These are phyloP conservation scores for Mycena latifolia DNA, from an alignment of 768 basidiomycete species.

Conservation along the genomic window DNA sequence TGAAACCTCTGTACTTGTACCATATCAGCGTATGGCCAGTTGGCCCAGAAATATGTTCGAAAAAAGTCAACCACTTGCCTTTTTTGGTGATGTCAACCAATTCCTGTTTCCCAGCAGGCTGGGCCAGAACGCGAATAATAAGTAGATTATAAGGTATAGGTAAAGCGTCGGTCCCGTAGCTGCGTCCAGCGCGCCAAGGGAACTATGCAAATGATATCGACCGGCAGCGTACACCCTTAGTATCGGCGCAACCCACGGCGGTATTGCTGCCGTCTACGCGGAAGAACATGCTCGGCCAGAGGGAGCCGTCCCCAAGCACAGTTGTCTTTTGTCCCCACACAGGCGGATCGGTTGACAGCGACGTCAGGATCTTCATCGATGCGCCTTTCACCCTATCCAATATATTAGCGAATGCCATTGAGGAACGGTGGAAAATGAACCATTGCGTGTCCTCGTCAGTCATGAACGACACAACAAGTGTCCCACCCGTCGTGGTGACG, in stretches of 20 bases:
- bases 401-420: neutral
- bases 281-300: constrained; percentile 28
- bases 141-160: too few relatives aligned
- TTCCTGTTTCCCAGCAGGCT: too few relatives aligned
- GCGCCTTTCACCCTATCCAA: constrained; percentile 9
- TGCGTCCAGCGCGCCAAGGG: too few relatives aligned
- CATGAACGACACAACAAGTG: constrained; percentile 39
- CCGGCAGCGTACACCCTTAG: too few relatives aligned
- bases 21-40: neutral
- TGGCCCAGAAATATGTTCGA: neutral
- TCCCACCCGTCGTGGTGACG: constrained; percentile 25
- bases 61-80: constrained; percentile 25
- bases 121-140: too few relatives aligned
- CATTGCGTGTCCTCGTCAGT: constrained; percentile 41
- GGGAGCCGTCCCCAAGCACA: constrained; percentile 9
- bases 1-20: neutral
- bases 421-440: neutral
- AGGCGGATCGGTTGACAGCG: constrained; percentile 10
- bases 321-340: constrained; percentile 35
- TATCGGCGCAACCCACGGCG: too few relatives aligned
- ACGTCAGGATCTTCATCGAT: constrained; percentile 30
- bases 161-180: too few relatives aligned
- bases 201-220: too few relatives aligned
- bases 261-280: too few relatives aligned
- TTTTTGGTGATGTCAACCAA: constrained; percentile 5